Base-by-base conservation (phyloP, 371 early-diverging fungal species). In the Rhizopus arrhizus region DNA sequence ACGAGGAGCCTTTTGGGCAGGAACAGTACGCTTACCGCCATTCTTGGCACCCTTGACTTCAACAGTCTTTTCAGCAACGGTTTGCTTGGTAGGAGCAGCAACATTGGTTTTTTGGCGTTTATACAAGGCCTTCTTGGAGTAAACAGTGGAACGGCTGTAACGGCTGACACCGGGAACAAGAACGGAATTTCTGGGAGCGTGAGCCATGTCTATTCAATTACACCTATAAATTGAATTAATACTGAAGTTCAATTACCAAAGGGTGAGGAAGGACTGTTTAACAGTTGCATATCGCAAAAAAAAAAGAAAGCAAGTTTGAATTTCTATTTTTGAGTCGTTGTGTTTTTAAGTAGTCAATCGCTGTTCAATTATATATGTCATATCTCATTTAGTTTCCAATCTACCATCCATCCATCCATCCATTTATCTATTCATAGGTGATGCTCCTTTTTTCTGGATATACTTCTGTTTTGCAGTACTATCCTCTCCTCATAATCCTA, bases 151-250 rank as follows among this genome's bases (percentile, higher is more conserved):
- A 71, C 94, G 92, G 66, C 63, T 62, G 75, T 83, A 83, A 62
- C 89, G 89, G 72, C 82, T 68, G 64, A 94, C 85, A 61, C 95
- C 95, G 57, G 89, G 88, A 70, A 82, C 85, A 81, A 94, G 78
- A 70, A 86, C 78, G 69, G 77, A 76, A 77, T 88, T 89, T 75
- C 88, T 86, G 64, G 89, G 81, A 75, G 86, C 46, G 61, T 61
- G 61, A 41, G 52, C 40, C 61, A 61, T 60, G n/a, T 43, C 46
- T 60, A 48, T 45, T 46, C 60, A 34, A 34, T 41, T 40, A 52
- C 55, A 61, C 42, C 61, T 45, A 36, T 15, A 13, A 28, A 52
- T 35, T 16, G 16, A 32, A 38, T 32, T 31, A 15, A 51, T 51
- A n/a, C 32, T 51, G 29, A 38, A 8, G 13, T 51, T 0, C 9